Evolutionary conservation across 345 rosid genomes (phyloP), one percentile per base, ranked within the genome.

Genomic region (Moricandia moricandioides): DNA sequence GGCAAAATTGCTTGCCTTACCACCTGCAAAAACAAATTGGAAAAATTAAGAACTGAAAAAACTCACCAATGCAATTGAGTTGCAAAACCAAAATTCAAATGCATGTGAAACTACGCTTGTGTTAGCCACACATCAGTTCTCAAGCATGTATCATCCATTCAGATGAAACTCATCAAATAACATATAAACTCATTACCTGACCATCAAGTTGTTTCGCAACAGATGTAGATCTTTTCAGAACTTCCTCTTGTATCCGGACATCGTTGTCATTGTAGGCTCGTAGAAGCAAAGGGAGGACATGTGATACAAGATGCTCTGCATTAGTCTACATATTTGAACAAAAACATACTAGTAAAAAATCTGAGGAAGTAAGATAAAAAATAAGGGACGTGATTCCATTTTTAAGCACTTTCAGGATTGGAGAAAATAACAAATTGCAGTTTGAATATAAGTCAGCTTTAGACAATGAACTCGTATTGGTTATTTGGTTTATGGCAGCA

Each of bases 231-330:
- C 87, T 95, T 82, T 82, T 91, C 83, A 95, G 70, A 80, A 86
- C 93, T 84, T 88, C 97, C 83, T 91, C 99, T 84, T 92, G 97
- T 82, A 89, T 88, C 65, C 93, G 93, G 73, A 92, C 92, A 89
- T 95, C 99, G 70, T 80, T 88, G 62, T 94, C 99, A 39, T 87
- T 97, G 83, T 88, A 95, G 78, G 97, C 92, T 80, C 96, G 93
- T 79, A 92, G 89, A 75, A 95, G 81, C 85, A 92, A 80, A 14
- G 97, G 99, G 77, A 95, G 82, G 64, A 92, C 80, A 77, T 88
- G 88, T 16, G 91, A 84, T 71, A 84, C 78, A 73, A 90, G 81
- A 61, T 89, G 86, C 81, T 90, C 97, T 62, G 79, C 83, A 76
- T 82, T 87, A 69, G 90, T 85, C 99, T 95, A 80, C 83, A 84